Base-by-base conservation (phyloP, 75 land plant species). In the Ceratopteris richardii region DNA sequence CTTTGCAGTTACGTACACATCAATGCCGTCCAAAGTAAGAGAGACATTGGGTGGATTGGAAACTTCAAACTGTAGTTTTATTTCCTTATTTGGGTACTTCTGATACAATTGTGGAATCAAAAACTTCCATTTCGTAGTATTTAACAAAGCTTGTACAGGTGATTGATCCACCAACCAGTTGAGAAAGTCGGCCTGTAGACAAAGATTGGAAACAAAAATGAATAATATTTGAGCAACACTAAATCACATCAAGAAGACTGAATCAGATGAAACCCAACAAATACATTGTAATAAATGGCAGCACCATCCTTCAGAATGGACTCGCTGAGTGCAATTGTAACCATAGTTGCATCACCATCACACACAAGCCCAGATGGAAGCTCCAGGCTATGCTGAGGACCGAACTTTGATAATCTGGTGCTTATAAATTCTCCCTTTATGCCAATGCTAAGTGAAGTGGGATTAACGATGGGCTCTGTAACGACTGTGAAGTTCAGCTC, bases 71-170 rank as follows among this genome's bases (percentile, higher is more conserved):
- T 76, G 70, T 25, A 92, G 63, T 26, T 31, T 56, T 83, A 92
- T 85, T 31, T 82, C 84, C 52, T 82, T 75, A 68, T 92, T 80
- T 48, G 97, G 97, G 48, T 82, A 92, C 56, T 77, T 69, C 65
- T 66, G 77, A 65, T 85, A 92, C 51, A 92, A 72, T 54, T 79
- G 82, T n/a, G 97, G 97, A 63, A 92, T 54, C 31, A 88, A 51
- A 54, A 39, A 72, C 60, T 50, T 85, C 95, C 95, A 92, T 41
- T 76, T 69, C 26, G 83, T 71, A 17, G 97, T 92, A 50, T 88
- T 92, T 19, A 92, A 30, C 56, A 82, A 57, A 23, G 86, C 76
- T 61, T 92, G 80, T 25, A 85, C 83, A 6, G 97, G 82, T 24
- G 82, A 48, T 54, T 85, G 71, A 61, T 88, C 84, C 13, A 92